Percentiles rank a stretch among this genome's conserved stretches.
phyloP scores from a whole-genome alignment of 371 early-diverging fungal species.

The Mortierella sp. region DNA sequence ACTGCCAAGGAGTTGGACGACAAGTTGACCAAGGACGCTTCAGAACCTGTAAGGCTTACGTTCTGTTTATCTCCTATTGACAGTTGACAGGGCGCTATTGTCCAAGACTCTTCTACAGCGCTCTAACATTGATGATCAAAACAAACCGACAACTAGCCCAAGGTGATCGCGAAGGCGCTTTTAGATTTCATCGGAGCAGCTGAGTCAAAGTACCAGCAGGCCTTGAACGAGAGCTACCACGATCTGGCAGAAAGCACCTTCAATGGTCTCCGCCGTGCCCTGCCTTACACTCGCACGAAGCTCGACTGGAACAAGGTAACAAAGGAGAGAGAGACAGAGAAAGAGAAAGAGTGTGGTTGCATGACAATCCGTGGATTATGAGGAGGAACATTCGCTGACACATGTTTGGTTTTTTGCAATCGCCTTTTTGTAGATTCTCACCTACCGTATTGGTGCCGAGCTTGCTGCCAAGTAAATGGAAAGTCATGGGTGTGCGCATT shows the following conservation, averaged over 20 bases:
- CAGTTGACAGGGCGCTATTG: background rate
- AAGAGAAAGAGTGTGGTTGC: too few relatives aligned
- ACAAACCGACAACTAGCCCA: constrained; percentile 16
- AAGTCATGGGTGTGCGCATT: background rate
- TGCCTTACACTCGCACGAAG: constrained; percentile 94
- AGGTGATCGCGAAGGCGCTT: constrained; percentile 66
- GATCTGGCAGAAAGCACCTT: constrained; percentile 90
- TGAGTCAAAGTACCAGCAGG: constrained; percentile 87
- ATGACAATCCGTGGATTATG: too few relatives aligned
- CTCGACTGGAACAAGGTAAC: constrained; percentile 91
- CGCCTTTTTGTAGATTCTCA: constrained; percentile 36
- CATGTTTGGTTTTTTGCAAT: background rate
- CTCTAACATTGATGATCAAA: background rate
- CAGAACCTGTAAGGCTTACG: constrained; percentile 42
- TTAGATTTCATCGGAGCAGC: constrained; percentile 75
- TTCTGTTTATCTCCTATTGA: background rate
- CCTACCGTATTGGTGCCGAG: constrained; percentile 57
- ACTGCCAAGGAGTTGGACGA: constrained; percentile 77
- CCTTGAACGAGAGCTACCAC: constrained; percentile 86
- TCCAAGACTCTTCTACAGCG: background rate
- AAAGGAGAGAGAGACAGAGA: background rate
- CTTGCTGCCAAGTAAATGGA: constrained; percentile 38
- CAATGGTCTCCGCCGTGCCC: constrained; percentile 89
- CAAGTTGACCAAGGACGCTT: constrained; percentile 42
- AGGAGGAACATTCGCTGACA: background rate